Percentiles rank a stretch among this genome's conserved stretches.
Evolutionary conservation across 1,284 basidiomycete species (phyloP).

Genomic region (Fomes fomentarius): DNA sequence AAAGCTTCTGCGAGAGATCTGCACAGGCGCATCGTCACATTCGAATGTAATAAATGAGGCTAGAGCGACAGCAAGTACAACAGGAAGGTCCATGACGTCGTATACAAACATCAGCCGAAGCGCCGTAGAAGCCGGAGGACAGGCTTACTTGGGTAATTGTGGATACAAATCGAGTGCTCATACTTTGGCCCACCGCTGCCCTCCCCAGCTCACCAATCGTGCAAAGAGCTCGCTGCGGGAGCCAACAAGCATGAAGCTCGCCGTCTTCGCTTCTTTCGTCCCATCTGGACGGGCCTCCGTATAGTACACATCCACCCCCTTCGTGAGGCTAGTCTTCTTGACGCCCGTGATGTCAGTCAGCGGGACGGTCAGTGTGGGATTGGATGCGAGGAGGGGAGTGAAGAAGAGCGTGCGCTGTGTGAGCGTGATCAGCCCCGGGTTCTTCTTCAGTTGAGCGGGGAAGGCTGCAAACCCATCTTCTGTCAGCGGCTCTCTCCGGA

Average conservation of each 20-base stretch:
- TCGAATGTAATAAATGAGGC: not conserved
- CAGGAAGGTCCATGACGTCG: not conserved
- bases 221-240: constrained; percentile 69
- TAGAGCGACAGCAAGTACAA: not conserved
- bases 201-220: constrained; percentile 56
- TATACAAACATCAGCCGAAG: constrained; percentile 2
- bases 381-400: constrained; percentile 52
- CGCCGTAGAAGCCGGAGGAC: not conserved
- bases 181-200: constrained; percentile 40
- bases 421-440: constrained; percentile 62
- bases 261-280: constrained; percentile 42
- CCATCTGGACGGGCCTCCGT: constrained; percentile 32
- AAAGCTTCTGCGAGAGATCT: no score
- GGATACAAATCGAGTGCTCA: constrained; percentile 5
- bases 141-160: not conserved
- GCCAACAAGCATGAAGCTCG: constrained; percentile 62
- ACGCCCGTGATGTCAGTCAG: constrained; percentile 53
- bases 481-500: constrained; percentile 8
- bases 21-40: not conserved
- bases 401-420: constrained; percentile 53
- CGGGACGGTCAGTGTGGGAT: constrained; percentile 49
- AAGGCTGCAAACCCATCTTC: constrained; percentile 47
- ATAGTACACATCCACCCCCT: constrained; percentile 56
- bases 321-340: constrained; percentile 57
- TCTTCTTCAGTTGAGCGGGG: constrained; percentile 57